phyloP scores from a whole-genome alignment of 176 grass and related monocot species.

The Musa schizocarpa region DNA sequence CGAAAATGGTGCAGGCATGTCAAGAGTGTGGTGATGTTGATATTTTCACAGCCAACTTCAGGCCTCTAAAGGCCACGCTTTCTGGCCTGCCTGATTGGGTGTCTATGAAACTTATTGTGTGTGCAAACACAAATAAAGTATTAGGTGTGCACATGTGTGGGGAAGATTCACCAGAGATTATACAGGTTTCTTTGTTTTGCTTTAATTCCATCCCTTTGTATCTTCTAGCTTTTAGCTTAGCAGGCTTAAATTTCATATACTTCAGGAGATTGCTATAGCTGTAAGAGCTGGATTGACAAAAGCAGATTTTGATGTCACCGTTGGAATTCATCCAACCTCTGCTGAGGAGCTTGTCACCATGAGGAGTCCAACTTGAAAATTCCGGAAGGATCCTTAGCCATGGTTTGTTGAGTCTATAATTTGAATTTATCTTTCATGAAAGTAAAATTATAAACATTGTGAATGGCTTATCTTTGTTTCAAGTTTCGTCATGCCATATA shows the following conservation, averaged over 20 bases:
- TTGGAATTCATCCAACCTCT: slow-evolving; percentile 85
- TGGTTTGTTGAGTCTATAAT: slow-evolving; percentile 25
- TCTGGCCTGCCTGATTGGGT: slow-evolving; percentile 91
- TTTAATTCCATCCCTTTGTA: slow-evolving; percentile 15
- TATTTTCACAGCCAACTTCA: slow-evolving; percentile 75
- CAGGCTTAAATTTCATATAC: not conserved
- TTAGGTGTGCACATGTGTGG: slow-evolving; percentile 89
- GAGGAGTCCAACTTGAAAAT: slow-evolving; percentile 65
- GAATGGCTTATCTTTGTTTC: no score
- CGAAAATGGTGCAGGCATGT: slow-evolving; percentile 37
- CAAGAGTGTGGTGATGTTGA: slow-evolving; percentile 70
- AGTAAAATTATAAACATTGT: no score
- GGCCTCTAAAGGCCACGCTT: slow-evolving; percentile 74
- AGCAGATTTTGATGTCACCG: slow-evolving; percentile 75
- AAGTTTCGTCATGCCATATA: no score
- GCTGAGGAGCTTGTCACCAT: slow-evolving; percentile 90
- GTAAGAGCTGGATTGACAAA: slow-evolving; percentile 89
- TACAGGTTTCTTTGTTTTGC: slow-evolving; percentile 49
- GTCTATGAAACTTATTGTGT: slow-evolving; percentile 85
- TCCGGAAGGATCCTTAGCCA: slow-evolving; percentile 34
- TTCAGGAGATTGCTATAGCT: slow-evolving; percentile 82
- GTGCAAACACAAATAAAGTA: slow-evolving; percentile 64
- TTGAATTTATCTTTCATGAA: not conserved
- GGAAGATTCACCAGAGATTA: slow-evolving; percentile 82
- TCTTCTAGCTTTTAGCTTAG: not conserved